Evolutionary conservation across 2,329 filamentous ascomycete species (phyloP), one percentile per base, ranked within the genome.

Genomic region (Neonectria neomacrospora): DNA sequence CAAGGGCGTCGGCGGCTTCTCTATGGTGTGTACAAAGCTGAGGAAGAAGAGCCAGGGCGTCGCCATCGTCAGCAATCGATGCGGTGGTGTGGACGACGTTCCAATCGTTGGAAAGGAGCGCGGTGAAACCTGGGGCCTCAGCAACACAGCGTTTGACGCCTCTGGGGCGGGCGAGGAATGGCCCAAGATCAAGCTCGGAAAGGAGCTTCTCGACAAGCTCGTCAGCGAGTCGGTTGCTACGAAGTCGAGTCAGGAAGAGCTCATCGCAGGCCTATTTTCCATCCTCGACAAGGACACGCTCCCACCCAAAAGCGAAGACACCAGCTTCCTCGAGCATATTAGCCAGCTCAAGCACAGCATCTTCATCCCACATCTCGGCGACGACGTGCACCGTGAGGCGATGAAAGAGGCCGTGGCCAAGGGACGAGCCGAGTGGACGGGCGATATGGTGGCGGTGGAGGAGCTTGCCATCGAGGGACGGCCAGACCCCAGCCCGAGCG

Each of bases 1-100:
- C 22, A 85, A 85, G 70, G 87, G 86, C 53, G 86, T 90, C 16
- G 89, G 89, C 7, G 88, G 89, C 0, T 91, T 91, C 73, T 89
- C 86, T 23, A 83, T 91, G 72, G 80, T 90, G n/a, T 90, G 88
- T 65, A 87, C 86, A 9, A 89, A 88, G 71, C 78, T 91, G 69
- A 75, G 79, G 52, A 77, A 75, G 50, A 81, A 80, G 9, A 73
- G 83, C 22, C 80, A 86, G 63, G 84, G 83, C 0, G 77, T 90
- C 11, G 88, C 86, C 8, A 85, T 91, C 55, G 81, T 91, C 53
- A 89, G 86, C 51, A 91, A 91, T 73, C 83, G 88, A 30, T 84
- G 81, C 41, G 85, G 82, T 42, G 76, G 81, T 42, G 76, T 82
- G 2, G 80, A 82, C 4, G 81, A 86, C 28, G 87, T 90, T 1